phyloP scores from a whole-genome alignment of 176 grass and related monocot genomes.

The Carex cristatella region DNA sequence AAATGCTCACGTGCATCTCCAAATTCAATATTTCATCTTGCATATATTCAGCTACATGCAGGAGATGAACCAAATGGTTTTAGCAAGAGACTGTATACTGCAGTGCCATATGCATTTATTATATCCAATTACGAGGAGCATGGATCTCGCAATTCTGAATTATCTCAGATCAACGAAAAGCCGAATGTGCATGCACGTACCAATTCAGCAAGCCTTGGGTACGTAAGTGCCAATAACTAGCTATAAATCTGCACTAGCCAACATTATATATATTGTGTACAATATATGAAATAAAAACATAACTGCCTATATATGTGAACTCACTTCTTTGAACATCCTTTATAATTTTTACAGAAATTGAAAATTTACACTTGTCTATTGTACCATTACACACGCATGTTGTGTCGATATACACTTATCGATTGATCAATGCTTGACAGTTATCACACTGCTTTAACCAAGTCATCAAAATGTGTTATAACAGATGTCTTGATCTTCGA shows the following conservation, averaged over 20 bases:
- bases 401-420: too few relatives aligned
- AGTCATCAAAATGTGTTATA: too few relatives aligned
- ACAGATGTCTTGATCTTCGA: too few relatives aligned
- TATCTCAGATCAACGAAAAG: constrained; percentile 22
- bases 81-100: background rate
- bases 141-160: constrained; percentile 29
- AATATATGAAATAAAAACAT: too few relatives aligned
- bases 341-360: too few relatives aligned
- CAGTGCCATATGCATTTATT: constrained; percentile 19
- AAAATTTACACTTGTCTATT: too few relatives aligned
- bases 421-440: too few relatives aligned
- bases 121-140: constrained; percentile 8
- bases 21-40: background rate
- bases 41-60: constrained; percentile 35
- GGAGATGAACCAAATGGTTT: constrained; percentile 15
- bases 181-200: background rate
- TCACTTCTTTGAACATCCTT: too few relatives aligned
- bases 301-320: too few relatives aligned
- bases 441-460: too few relatives aligned
- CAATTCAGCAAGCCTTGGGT: constrained; percentile 31
- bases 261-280: too few relatives aligned
- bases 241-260: background rate
- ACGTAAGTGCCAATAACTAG: constrained; percentile 28
- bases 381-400: too few relatives aligned
- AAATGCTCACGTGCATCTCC: background rate